Conservation (phyloP, 2,329 filamentous ascomycete genomes). For the Nakataea oryzae region DNA sequence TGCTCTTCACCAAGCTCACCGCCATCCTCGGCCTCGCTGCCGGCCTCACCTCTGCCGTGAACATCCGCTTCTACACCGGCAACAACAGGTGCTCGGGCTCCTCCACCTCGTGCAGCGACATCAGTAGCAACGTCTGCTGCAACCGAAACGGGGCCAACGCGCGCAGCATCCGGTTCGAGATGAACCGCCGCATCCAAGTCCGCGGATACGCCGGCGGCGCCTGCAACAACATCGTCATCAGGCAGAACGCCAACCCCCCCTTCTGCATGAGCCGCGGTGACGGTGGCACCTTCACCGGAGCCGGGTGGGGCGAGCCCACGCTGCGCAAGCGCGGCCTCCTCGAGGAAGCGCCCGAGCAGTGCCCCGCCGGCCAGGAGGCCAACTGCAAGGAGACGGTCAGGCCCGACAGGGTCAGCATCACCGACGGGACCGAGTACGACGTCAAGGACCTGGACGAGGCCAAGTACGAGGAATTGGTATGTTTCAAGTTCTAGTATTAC, state of each 20-base stretch:
- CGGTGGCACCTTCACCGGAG: background rate
- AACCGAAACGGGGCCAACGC: background rate
- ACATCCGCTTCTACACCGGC: background rate
- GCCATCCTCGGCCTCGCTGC: background rate
- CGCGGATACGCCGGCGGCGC: no score
- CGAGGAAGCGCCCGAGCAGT: background rate
- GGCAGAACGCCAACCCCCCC: background rate
- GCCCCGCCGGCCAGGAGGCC: background rate
- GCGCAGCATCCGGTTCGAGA: background rate
- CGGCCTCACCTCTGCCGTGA: background rate
- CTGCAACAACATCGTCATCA: conserved; percentile 1
- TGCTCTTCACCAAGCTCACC: background rate
- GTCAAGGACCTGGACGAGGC: background rate
- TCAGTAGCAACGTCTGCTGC: background rate
- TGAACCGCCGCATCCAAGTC: background rate
- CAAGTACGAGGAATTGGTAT: background rate
- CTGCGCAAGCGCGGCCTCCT: background rate
- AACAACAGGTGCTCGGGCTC: background rate
- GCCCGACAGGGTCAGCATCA: background rate
- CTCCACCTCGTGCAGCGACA: background rate
- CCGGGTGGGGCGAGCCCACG: background rate
- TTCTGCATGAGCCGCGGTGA: background rate
- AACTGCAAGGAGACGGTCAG: background rate
- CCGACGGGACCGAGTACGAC: background rate
- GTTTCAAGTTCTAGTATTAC: no score